These are phyloP conservation scores for Yamadazyma phyllophila DNA, from an alignment of 805 yeast genomes.

Conservation along the genomic window DNA sequence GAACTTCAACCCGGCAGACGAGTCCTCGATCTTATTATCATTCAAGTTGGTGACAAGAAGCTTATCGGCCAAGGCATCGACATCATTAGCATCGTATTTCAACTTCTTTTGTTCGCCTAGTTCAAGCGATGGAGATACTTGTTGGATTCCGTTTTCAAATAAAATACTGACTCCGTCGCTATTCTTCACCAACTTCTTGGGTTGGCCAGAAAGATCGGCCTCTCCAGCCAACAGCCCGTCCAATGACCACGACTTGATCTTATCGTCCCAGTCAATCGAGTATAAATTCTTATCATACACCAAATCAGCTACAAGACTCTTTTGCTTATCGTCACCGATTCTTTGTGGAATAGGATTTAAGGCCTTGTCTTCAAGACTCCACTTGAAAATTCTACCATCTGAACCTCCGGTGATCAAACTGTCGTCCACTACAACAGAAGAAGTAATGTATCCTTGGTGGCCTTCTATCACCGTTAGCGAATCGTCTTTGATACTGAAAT, in stretches of 20 bases:
- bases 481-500: conserved; percentile 42
- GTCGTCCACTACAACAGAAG: conserved; percentile 32
- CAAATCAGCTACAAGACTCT: conserved; percentile 64
- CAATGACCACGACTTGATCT: conserved; percentile 44
- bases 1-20: conserved; percentile 45
- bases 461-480: conserved; percentile 51
- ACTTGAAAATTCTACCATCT: conserved; percentile 70
- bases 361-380: conserved; percentile 41
- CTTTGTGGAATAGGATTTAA: conserved; percentile 22
- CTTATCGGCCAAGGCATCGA: conserved; percentile 22
- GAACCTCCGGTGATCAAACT: conserved; percentile 64
- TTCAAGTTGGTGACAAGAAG: conserved; percentile 32
- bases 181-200: conserved; percentile 32
- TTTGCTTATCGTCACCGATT: conserved; percentile 44
- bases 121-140: neutral
- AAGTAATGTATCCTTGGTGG: conserved; percentile 80
- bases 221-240: conserved; percentile 9
- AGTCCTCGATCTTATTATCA: conserved; percentile 30
- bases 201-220: conserved; percentile 25
- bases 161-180: conserved; percentile 28
- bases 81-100: conserved; percentile 22
- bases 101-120: conserved; percentile 13
- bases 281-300: conserved; percentile 27
- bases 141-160: conserved; percentile 28
- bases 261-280: conserved; percentile 91